Base-by-base conservation (phyloP, 2,329 filamentous ascomycete genomes). In the Amauroascus niger region DNA sequence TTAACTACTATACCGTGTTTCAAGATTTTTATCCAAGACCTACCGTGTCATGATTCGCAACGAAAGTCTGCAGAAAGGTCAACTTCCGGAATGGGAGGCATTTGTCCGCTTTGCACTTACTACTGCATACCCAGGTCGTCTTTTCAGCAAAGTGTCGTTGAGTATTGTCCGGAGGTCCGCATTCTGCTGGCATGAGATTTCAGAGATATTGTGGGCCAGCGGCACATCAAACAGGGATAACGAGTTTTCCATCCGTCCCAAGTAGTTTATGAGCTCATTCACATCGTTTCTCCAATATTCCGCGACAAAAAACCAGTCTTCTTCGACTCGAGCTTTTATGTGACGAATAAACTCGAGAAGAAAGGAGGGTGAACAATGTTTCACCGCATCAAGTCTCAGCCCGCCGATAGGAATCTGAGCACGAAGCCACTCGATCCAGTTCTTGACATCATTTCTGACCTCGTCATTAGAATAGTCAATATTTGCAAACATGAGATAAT, bases 401-500 rank as follows among this genome's bases (percentile, higher is more conserved):
- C 84, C 84, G 57, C 77, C 74, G 9, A 88, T 69, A 0, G 78
- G 77, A 0, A 86, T 64, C 55, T 82, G 73, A 5, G 77, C 70
- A 0, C 78, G 76, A 54, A 88, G 74, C 85, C 85, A 88, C 3
- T 76, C 70, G 1, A 80, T 81, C 85, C 84, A 88, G 49, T 76
- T 73, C 52, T 83, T 71, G 3, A 87, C 76, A 58, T 88, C 85
- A 3, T 76, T 66, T 32, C 75, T 73, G 8, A 87, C 84, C 59
- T 86, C 83, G 0, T 74, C 73, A 54, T 85, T 76, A 1, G 71
- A 67, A 64, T 84, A 84, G 65, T 87, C 83, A 37, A 88, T 66
- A 64, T 88, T 81, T 5, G 81, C 80, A 60, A 86, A 87, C 81
- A 88, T 86, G 14, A 87, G 75, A 62, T 82, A 87, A 59, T 77